These are phyloP conservation scores for Ascochyta koolunga DNA, from an alignment of 2,329 filamentous ascomycete genomes.

Conservation along the genomic window DNA sequence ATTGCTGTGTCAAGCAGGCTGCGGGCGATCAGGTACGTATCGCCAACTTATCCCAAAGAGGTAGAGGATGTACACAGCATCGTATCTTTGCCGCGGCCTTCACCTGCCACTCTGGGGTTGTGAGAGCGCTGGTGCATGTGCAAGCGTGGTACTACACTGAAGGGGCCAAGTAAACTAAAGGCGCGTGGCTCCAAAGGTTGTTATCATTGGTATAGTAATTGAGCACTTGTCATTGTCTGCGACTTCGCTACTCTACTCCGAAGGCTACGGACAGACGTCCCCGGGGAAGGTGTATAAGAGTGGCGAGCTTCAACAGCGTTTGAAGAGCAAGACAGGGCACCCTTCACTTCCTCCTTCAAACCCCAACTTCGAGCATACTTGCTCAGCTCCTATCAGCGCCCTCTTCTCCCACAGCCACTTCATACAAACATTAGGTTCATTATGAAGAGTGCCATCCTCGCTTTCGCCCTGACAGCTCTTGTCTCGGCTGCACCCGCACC, in stretches of 20 bases:
- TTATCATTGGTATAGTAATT: conserved; percentile 35
- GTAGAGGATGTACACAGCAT: conserved; percentile 24
- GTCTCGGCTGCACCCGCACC: conserved; percentile 40
- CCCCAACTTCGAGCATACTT: background rate
- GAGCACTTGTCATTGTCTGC: conserved; percentile 12
- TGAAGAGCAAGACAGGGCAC: background rate
- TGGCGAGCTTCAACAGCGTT: conserved; percentile 13
- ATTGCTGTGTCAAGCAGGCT: conserved; percentile 6
- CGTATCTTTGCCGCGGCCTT: conserved; percentile 23
- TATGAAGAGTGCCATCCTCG: conserved; percentile 41
- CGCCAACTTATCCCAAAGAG: conserved; percentile 19
- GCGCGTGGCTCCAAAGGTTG: conserved; percentile 39
- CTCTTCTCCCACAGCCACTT: background rate
- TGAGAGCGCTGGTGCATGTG: conserved; percentile 24
- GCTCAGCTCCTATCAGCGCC: background rate
- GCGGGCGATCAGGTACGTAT: conserved; percentile 30
- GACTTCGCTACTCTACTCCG: conserved; percentile 5
- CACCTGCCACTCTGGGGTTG: conserved; percentile 38
- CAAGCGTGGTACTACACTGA: conserved; percentile 19
- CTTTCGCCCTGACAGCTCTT: conserved; percentile 31
- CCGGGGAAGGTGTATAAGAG: conserved; percentile 24
- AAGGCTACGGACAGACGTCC: background rate
- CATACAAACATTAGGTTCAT: conserved; percentile 1
- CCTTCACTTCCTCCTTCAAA: background rate
- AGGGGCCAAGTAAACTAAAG: conserved; percentile 13